Conservation (phyloP, 1,284 basidiomycete species). For the Somion occarium region DNA sequence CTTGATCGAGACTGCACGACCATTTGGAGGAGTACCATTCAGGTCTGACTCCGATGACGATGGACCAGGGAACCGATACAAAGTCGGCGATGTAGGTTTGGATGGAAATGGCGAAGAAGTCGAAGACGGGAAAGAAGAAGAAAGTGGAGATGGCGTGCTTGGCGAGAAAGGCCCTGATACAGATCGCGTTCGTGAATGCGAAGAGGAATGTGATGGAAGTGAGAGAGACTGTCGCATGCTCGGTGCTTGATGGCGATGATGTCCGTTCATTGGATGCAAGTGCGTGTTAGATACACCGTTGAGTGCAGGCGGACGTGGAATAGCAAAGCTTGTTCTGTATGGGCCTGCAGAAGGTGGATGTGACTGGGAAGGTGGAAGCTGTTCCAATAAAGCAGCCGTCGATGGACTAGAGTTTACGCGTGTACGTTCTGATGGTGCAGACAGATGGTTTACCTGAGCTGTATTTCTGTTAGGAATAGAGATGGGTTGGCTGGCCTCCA, state of each 20-base stretch:
- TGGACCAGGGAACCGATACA: conserved; percentile 11
- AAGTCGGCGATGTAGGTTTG: conserved; percentile 7
- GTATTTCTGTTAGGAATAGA: conserved; percentile 3
- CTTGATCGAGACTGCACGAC: neutral
- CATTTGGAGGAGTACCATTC: conserved; percentile 10
- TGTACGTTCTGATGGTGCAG: conserved; percentile 18
- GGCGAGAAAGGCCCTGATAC: conserved; percentile 57
- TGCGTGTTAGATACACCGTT: conserved; percentile 22
- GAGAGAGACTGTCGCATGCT: conserved; percentile 46
- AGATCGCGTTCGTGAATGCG: conserved; percentile 37
- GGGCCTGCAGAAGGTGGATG: conserved; percentile 36
- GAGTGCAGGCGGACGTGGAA: conserved; percentile 22
- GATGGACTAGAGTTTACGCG: conserved; percentile 36
- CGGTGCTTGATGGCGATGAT: conserved; percentile 25
- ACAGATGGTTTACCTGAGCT: conserved; percentile 9
- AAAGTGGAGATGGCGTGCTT: conserved; percentile 43
- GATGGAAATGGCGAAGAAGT: conserved; percentile 20
- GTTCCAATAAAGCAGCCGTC: conserved; percentile 14
- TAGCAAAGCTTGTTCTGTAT: conserved; percentile 32
- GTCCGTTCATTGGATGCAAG: conserved; percentile 17
- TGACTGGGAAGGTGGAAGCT: conserved; percentile 21
- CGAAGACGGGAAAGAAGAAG: conserved; percentile 37
- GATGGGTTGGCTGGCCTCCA: neutral
- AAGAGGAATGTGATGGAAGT: conserved; percentile 24
- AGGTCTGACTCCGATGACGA: conserved; percentile 22